Conservation (phyloP, 1,284 basidiomycete species). For the Puccinia horiana region DNA sequence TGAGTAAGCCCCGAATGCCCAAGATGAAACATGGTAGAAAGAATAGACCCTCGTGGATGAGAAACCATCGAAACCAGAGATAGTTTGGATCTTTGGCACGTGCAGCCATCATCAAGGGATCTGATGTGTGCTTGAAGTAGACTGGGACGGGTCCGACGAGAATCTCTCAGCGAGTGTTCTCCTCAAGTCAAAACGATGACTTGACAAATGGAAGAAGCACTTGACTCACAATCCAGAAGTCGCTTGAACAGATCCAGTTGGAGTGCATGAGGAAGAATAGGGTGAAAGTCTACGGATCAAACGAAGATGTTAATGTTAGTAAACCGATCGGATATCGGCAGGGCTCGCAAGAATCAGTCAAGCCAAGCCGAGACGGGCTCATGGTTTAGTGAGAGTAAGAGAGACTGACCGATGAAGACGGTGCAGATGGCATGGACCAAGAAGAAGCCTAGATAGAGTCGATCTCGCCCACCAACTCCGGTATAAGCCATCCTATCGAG, state of each 20-base stretch:
- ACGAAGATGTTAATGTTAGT: too few relatives aligned
- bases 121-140: slow-evolving; percentile 11
- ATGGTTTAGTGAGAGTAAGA: background rate
- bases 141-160: background rate
- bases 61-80: slow-evolving; percentile 46
- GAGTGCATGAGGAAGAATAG: background rate
- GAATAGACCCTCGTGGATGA: slow-evolving; percentile 35
- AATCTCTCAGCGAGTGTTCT: background rate
- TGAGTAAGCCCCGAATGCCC: slow-evolving; percentile 35
- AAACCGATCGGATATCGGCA: too few relatives aligned
- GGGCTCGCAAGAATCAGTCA: background rate
- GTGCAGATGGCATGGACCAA: slow-evolving; percentile 8
- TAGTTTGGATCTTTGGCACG: slow-evolving; percentile 5
- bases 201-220: background rate
- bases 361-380: background rate
- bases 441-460: slow-evolving; percentile 17
- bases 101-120: slow-evolving; percentile 39
- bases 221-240: slow-evolving; percentile 24
- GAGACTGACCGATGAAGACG: background rate
- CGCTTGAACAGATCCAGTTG: slow-evolving; percentile 9
- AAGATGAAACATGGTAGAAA: slow-evolving; percentile 33
- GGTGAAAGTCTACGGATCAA: slow-evolving; percentile 5
- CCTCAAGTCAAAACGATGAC: too few relatives aligned
- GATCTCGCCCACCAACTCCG: background rate
- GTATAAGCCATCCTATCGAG: background rate